These are phyloP conservation scores for Aspergillus puulaauensis DNA, from an alignment of 2,329 filamentous ascomycete genomes.

Conservation along the genomic window DNA sequence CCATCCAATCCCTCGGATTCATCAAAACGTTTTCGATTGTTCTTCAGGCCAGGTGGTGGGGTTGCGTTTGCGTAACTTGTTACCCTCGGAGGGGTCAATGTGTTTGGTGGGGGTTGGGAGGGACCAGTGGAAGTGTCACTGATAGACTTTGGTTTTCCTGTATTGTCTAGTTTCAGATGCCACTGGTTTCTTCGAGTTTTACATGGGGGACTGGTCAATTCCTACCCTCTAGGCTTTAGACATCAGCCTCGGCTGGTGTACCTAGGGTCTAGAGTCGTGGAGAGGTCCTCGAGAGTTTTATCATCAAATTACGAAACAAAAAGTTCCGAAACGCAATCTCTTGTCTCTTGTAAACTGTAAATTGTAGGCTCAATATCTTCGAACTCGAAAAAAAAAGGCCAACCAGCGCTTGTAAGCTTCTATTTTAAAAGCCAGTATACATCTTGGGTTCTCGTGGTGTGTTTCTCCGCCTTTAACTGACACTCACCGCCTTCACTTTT, in stretches of 20 bases:
- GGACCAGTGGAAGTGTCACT: conserved; percentile 18
- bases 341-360: not conserved
- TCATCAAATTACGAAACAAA: conserved; percentile 30
- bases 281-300: conserved; percentile 37
- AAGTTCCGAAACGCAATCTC: conserved; percentile 16
- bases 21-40: conserved; percentile 29
- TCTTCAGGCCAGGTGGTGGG: conserved; percentile 22
- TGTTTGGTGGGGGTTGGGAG: conserved; percentile 38
- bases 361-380: not conserved
- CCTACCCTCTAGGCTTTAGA: conserved; percentile 18
- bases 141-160: conserved; percentile 11
- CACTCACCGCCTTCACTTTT: conserved; percentile 27
- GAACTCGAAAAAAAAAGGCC: too few relatives aligned
- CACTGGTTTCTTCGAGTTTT: conserved; percentile 20
- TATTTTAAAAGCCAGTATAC: not conserved
- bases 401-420: too few relatives aligned
- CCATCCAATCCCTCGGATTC: conserved; percentile 30
- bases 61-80: conserved; percentile 14
- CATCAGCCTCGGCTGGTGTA: conserved; percentile 17
- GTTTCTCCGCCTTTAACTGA: conserved; percentile 22
- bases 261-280: conserved; percentile 28
- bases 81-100: conserved; percentile 27
- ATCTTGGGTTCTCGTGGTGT: not conserved
- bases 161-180: conserved; percentile 17
- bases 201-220: conserved; percentile 39